Conservation (phyloP, 1,139 yeast species). For the Arxiozyma heterogenica region DNA sequence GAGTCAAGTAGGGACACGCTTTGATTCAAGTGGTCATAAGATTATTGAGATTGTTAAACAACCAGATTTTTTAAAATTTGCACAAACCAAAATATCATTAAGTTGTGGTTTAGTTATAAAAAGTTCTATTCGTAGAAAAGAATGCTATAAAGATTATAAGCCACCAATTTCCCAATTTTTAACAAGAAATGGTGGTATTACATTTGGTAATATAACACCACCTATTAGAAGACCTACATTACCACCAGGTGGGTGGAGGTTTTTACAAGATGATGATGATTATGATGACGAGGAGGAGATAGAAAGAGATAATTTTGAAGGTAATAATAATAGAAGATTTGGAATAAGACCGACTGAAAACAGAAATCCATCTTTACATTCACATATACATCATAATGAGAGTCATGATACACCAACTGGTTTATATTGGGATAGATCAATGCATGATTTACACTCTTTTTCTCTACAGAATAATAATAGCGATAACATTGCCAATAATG, state of each 20-base stretch:
- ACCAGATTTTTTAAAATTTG: slow-evolving; percentile 54
- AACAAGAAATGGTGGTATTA: slow-evolving; percentile 26
- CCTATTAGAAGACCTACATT: slow-evolving; percentile 25
- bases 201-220: slow-evolving; percentile 18
- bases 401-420: slow-evolving; percentile 12
- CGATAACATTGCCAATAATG: not conserved
- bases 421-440: slow-evolving; percentile 30
- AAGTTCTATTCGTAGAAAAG: slow-evolving; percentile 22
- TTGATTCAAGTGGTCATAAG: slow-evolving; percentile 60
- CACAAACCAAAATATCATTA: slow-evolving; percentile 46
- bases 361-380: not conserved
- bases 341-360: not conserved
- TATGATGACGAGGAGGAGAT: not conserved
- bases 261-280: slow-evolving; percentile 17
- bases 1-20: slow-evolving; percentile 35
- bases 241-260: slow-evolving; percentile 31
- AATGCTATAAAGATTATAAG: slow-evolving; percentile 25
- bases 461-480: slow-evolving; percentile 1
- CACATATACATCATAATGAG: not conserved
- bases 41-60: slow-evolving; percentile 46
- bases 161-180: slow-evolving; percentile 30
- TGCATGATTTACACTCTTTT: slow-evolving; percentile 15
- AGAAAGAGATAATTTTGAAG: not conserved
- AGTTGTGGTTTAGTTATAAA: slow-evolving; percentile 29
- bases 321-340: not conserved